Conservation (phyloP, 192 early-diverging fungal genomes). For the Coemansia pectinata region DNA sequence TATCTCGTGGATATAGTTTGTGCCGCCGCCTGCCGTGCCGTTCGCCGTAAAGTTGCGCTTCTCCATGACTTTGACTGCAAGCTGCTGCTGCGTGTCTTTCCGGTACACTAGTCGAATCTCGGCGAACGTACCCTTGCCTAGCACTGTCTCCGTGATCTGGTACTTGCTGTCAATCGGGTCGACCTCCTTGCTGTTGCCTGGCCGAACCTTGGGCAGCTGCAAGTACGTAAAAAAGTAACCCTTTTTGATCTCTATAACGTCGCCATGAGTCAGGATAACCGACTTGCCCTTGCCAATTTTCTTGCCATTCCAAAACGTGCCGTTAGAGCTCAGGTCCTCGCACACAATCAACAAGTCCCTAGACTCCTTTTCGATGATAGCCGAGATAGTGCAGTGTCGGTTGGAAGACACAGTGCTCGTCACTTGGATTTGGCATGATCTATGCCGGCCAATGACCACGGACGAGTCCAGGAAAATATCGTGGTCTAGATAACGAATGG, state of each 20-base stretch:
- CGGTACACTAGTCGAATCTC: constrained; percentile 71
- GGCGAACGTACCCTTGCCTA: constrained; percentile 72
- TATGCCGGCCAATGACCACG: constrained; percentile 53
- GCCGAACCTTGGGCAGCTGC: constrained; percentile 13
- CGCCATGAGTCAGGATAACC: constrained; percentile 61
- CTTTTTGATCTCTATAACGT: constrained; percentile 59
- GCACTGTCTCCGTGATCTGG: constrained; percentile 48
- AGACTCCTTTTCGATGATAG: constrained; percentile 35
- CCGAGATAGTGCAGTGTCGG: constrained; percentile 53
- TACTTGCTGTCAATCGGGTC: constrained; percentile 37
- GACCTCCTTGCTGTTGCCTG: constrained; percentile 7
- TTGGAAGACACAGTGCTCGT: constrained; percentile 55
- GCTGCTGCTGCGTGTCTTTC: constrained; percentile 63
- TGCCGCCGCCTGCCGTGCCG: constrained; percentile 74
- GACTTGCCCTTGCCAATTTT: constrained; percentile 59
- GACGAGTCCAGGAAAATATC: constrained; percentile 45
- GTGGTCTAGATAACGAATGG: constrained; percentile 34
- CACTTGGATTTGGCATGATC: constrained; percentile 51
- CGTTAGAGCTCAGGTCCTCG: constrained; percentile 63
- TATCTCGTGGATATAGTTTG: constrained; percentile 74
- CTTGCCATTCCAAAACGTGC: constrained; percentile 60
- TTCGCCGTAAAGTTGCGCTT: constrained; percentile 62
- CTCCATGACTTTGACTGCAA: constrained; percentile 88
- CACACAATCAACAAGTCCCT: constrained; percentile 38
- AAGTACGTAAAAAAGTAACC: constrained; percentile 55